A percentile compares a stretch with the other conserved stretches of the same genome.
phyloP scores from a whole-genome alignment of 148 eudicot genomes.

The Cornus suecica region DNA sequence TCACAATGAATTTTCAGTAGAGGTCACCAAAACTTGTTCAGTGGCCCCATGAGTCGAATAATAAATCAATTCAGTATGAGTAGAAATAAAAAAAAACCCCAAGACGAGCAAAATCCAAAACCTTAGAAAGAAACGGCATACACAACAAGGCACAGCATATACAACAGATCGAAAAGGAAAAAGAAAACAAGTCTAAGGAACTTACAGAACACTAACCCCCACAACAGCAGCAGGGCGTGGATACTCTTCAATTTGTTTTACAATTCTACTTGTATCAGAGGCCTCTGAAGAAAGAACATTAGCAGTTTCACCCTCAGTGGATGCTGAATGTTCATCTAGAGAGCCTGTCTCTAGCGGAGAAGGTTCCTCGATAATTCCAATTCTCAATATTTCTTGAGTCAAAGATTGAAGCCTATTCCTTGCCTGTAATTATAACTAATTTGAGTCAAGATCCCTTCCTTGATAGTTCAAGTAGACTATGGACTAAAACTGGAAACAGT shows the following conservation, averaged over 20 bases:
- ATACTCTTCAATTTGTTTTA: conserved; percentile 77
- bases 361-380: conserved; percentile 46
- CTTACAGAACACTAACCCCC: conserved; percentile 95
- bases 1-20: neutral
- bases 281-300: conserved; percentile 27
- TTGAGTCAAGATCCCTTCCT: neutral
- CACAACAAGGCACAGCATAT: neutral
- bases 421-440: conserved; percentile 41
- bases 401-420: conserved; percentile 60
- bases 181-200: conserved; percentile 3
- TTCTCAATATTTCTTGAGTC: conserved; percentile 57
- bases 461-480: neutral
- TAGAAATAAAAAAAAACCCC: neutral
- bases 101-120: neutral
- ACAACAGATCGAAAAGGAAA: neutral
- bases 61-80: neutral
- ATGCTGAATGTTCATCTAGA: conserved; percentile 23
- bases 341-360: conserved; percentile 18
- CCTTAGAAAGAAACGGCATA: neutral
- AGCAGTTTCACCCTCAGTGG: conserved; percentile 24
- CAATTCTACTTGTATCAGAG: conserved; percentile 35
- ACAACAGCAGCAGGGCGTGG: conserved; percentile 84
- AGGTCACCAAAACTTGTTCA: neutral
- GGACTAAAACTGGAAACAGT: neutral
- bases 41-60: neutral